Evolutionary conservation across 768 basidiomycete species (phyloP), one percentile per base, ranked within the genome.

Genomic region (Grammothele lineata): DNA sequence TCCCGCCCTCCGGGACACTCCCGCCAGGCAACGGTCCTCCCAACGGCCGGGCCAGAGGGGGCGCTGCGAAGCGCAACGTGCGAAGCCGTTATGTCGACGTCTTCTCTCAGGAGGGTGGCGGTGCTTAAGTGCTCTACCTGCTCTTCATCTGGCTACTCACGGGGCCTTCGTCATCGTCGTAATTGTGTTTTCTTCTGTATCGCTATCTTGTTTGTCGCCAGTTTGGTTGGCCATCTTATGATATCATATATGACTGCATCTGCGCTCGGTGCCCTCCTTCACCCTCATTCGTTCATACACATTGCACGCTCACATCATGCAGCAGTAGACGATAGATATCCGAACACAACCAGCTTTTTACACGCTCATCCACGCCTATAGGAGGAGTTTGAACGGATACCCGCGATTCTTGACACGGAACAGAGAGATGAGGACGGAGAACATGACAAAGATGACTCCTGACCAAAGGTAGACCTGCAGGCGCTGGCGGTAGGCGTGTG

Each of bases 351-450:
- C 48, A 45, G 48, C 39, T 36, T 53, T 35, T 48, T 47, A 53
- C 46, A 53, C 37, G 46, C 27, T 30, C 27, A 14, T 30, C 27
- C 14, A 30, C 27, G 27, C 27, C 14, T 30, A 30, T 14, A 30
- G 14, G 27, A 30, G 27, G 8, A 30, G 27, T 14, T 30, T 30
- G 27, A 30, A 30, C 14, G 27, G 27, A 30, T 30, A 30, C 8
- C 92, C 87, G 69, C 81, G 76, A 65, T 96, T 95, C 72, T 98
- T 98, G 51, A 93, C 70, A 59, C 81, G 80, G 75, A 98, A 98
- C 37, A 97, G 60, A 23, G 87, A 87, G 27, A 96, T 66, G 32
- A 98, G 73, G 51, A 93, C 73, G 30, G 90, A 92, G 68, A 93
- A 96, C 40, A 95, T 72, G 58, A 95, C 70, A 64, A 94, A 71